Evolutionary conservation across 1,284 basidiomycete species (phyloP), one percentile per base, ranked within the genome.

Genomic region (Pisolithus thermaeus): DNA sequence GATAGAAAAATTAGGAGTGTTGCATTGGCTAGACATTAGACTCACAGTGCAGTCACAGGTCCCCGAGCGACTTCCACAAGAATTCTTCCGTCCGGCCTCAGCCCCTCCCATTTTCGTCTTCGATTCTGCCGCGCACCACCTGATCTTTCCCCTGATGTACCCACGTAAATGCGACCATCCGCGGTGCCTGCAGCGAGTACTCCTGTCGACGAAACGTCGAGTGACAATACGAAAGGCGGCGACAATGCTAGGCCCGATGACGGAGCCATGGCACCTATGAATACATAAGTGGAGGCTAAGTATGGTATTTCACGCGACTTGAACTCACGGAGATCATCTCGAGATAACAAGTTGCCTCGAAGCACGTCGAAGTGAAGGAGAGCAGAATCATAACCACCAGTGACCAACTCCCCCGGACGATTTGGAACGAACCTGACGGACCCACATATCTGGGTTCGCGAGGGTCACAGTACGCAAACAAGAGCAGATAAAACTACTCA

Each of bases 381-480:
- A 3, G 74, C 69, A 42, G 74, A 79, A 58, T 91, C 89, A 59
- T 87, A 91, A 3, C 89, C 88, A 7, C 80, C 86, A 56, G 84
- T 89, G 36, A 91, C 73, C 22, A 90, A 61, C 64, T 91, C 87
- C 50, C 71, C 74, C 16, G 85, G 79, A 37, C 86, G 74, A 61
- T 78, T 75, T 2, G 85, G 82, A 52, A 90, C 78, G 61, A 88
- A 90, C 52, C 73, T 77, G 36, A 87, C 79, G 25, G 76, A 75
- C 16, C 78, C 80, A 50, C 84, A 87, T 16, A 90, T 79, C 88
- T 91, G 58, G 30, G 49, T 7, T 37, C 41, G 25, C 59, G 56
- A 32, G 56, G 46, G 43, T 12, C 46, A 50, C 53, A 52, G 35
- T n/a, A 22, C 50, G n/a, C 47, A 53, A 42, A 39, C 47, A 27